Evolutionary conservation across 331 rosid genomes (phyloP), one percentile per base, ranked within the genome.

Genomic region (Quercus phellos): DNA sequence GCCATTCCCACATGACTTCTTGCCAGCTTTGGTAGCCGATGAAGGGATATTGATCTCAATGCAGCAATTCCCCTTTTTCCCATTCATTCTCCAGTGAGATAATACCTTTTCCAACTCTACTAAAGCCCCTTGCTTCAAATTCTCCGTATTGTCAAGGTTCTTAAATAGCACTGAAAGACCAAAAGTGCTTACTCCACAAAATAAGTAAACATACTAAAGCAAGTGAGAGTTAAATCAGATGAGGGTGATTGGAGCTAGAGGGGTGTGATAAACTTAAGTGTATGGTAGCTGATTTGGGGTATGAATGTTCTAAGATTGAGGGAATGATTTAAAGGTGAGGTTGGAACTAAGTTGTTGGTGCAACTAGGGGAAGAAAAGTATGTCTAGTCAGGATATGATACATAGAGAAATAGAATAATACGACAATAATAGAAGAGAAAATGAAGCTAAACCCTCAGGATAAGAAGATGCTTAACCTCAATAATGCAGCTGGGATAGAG

Each of bases 401-500:
- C 13, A 69, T 74, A 17, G 68, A 80, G 63, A 46, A 46, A 55
- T 73, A 85, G 89, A 85, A 84, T 84, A 85, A 87, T 85, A 55
- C 90, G 68, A 81, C 70, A 90, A 88, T 87, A 74, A 86, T 84
- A 77, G 55, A 54, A 73, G 77, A 30, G 72, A 75, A 76, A 73
- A 43, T 56, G 78, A 83, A 78, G 51, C 75, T 69, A 55, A 74
- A 71, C 67, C 19, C 70, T 73, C 12, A 60, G 76, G 85, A 87
- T 85, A 82, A 81, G 75, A 90, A 91, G 88, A 90, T 92, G 93
- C 97, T 81, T 82, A 84, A 53, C 73, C 77, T 84, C 91, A 88
- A 90, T 85, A 89, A 85, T 89, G 78, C 63, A 75, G 53, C 68
- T 81, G 67, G 78, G 72, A 82, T 80, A 76, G 79, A 85, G 89